Percentiles rank a stretch among this genome's conserved stretches.
phyloP scores from a whole-genome alignment of 768 basidiomycete species.

The Collybia nuda region DNA sequence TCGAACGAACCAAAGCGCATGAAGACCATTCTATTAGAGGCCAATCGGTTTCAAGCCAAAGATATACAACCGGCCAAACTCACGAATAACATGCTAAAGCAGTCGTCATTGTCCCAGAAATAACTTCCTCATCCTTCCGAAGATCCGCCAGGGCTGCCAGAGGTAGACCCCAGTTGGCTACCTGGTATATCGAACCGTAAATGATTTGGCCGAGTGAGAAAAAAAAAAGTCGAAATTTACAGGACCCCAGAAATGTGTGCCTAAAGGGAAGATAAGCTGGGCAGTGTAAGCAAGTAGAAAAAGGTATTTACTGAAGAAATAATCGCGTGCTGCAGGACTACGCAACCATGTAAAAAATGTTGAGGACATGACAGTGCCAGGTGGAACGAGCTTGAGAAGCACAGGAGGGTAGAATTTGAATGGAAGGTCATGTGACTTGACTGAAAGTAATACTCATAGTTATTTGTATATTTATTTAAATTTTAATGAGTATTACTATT shows the following conservation, averaged over 20 bases:
- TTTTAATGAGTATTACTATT: no score
- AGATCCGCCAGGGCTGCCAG: constrained; percentile 91
- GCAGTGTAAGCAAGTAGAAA: background rate
- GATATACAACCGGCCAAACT: constrained; percentile 32
- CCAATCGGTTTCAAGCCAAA: constrained; percentile 8
- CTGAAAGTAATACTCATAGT: no score
- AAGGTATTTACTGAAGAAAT: constrained; percentile 84
- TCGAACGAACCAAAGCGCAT: constrained; percentile 83
- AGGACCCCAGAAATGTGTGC: constrained; percentile 98
- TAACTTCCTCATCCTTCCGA: constrained; percentile 92
- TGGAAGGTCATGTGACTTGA: no score
- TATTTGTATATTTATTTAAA: no score
- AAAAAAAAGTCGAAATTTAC: constrained; percentile 48
- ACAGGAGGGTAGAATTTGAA: no score
- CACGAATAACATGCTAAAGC: constrained; percentile 92
- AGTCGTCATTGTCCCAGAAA: constrained; percentile 96
- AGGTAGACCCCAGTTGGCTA: constrained; percentile 98
- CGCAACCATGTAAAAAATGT: constrained; percentile 88
- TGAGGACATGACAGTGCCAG: constrained; percentile 66
- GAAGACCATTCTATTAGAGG: constrained; percentile 64
- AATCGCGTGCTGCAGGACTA: constrained; percentile 88
- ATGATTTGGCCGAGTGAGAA: constrained; percentile 1
- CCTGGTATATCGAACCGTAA: constrained; percentile 41
- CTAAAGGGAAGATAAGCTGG: constrained; percentile 35
- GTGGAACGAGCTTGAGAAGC: no score